These are phyloP conservation scores for Yarrowia osloensis DNA, from an alignment of 805 yeast species.

Conservation along the genomic window DNA sequence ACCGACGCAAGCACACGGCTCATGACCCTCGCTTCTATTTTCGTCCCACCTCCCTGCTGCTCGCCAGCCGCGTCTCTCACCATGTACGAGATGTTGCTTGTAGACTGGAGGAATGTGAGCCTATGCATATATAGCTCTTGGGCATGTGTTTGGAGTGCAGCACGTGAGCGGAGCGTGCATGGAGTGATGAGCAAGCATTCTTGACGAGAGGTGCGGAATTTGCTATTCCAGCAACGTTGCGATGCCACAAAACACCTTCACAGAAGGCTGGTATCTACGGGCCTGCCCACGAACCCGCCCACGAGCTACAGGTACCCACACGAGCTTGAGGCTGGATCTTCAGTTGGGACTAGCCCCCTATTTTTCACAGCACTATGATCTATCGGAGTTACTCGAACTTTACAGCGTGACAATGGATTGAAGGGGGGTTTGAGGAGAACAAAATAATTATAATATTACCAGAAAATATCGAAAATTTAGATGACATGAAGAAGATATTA, in stretches of 20 bases:
- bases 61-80: not conserved
- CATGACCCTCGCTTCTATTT: not conserved
- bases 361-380: not conserved
- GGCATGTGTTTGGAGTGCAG: conserved; percentile 10
- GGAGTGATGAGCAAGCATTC: not conserved
- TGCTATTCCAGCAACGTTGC: no score
- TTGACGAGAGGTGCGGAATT: no score
- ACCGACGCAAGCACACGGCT: no score
- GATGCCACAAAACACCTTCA: no score
- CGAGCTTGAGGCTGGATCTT: not conserved
- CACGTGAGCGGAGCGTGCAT: not conserved
- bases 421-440: not conserved
- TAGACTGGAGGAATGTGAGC: not conserved
- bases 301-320: no score
- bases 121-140: not conserved
- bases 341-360: not conserved
- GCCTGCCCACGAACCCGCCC: no score
- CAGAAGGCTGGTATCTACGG: no score
- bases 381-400: not conserved
- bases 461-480: no score
- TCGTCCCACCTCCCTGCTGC: not conserved
- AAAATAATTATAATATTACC: no score
- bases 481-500: not conserved
- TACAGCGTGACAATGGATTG: not conserved
- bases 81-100: not conserved